Evolutionary conservation across 163 green algal species (phyloP), one percentile per base, ranked within the genome.

Genomic region (Scenedesmus sp.): DNA sequence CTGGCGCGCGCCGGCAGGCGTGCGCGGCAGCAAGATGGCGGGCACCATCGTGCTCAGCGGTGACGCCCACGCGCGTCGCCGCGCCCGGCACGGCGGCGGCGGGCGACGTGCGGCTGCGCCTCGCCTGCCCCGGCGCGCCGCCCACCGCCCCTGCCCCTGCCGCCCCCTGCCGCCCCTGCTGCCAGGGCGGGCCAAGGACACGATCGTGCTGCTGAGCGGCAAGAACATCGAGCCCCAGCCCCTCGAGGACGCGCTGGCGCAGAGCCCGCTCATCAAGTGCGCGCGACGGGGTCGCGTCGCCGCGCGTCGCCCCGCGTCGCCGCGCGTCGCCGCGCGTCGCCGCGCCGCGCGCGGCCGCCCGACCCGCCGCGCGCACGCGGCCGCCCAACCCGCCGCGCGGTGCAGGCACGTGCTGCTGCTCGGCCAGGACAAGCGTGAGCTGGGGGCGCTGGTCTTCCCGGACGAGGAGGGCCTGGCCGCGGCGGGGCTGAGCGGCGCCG

Each of bases 221-320:
- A 94, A 98, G 85, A 98, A 98, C 77, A 89, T 98, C n/a, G 94
- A 97, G 84, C 95, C 95, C 13, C 78, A 91, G 73, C 87, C 90
- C 1, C 87, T 98, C 1, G 95, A 98, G 87, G 94, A 96, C 67
- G 91, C 87, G 0, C 80, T 92, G 47, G 82, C 82, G 34, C 67
- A 57, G 14, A 90, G 66, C 4, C 71, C 79, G 4, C 79, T 91
- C 28, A 90, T 98, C 80, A 90, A 91, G 81, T 91, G 93, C 71
- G 83, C 85, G 10, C 6, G 39, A n/a, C n/a, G n/a, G n/a, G n/a
- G n/a, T n/a, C n/a, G n/a, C n/a, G n/a, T n/a, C n/a, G n/a, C n/a
- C n/a, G n/a, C n/a, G n/a, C n/a, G n/a, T n/a, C n/a, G n/a, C n/a
- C n/a, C n/a, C n/a, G n/a, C n/a, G n/a, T n/a, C n/a, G n/a, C n/a